phyloP scores from a whole-genome alignment of 495 filamentous ascomycete genomes.

The Hypoxylon fragiforme region DNA sequence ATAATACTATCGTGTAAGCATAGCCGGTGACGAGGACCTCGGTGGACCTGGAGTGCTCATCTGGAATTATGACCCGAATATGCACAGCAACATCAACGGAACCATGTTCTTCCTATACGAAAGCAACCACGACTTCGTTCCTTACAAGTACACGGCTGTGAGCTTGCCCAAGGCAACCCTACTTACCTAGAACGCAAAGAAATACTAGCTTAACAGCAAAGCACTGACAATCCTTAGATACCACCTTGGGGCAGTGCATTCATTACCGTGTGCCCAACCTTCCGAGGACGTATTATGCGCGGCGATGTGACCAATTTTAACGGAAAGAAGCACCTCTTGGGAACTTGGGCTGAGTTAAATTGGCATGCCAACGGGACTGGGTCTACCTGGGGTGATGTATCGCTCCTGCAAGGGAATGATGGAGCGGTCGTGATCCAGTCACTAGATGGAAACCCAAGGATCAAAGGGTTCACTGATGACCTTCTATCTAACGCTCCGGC shows the following conservation, averaged over 20 bases:
- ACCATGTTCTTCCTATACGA: conserved; percentile 27
- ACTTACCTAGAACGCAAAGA: not conserved
- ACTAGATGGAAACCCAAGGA: conserved; percentile 14
- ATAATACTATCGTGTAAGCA: not conserved
- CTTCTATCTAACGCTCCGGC: conserved; percentile 13
- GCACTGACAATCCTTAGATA: conserved; percentile 11
- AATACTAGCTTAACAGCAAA: not conserved
- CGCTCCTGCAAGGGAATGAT: conserved; percentile 24
- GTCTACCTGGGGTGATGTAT: conserved; percentile 26
- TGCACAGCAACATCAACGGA: conserved; percentile 10
- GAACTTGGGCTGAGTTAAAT: conserved; percentile 26
- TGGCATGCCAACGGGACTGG: conserved; percentile 23
- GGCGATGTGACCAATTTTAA: conserved; percentile 11
- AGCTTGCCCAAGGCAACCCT: not conserved
- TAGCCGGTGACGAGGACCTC: conserved; percentile 20
- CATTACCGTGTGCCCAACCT: conserved; percentile 16
- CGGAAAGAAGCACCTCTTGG: conserved; percentile 15
- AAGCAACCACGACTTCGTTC: conserved; percentile 24
- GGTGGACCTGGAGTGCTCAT: conserved; percentile 19
- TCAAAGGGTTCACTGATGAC: conserved; percentile 20
- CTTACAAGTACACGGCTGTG: conserved; percentile 20
- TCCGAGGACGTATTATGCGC: conserved; percentile 22
- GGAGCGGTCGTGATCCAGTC: conserved; percentile 19
- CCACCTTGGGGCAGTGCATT: conserved; percentile 15
- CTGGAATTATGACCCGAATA: conserved; percentile 20